A percentile compares a stretch with the other conserved stretches of the same genome.
phyloP scores from a whole-genome alignment of 768 basidiomycete genomes.

The Russula vinacea region DNA sequence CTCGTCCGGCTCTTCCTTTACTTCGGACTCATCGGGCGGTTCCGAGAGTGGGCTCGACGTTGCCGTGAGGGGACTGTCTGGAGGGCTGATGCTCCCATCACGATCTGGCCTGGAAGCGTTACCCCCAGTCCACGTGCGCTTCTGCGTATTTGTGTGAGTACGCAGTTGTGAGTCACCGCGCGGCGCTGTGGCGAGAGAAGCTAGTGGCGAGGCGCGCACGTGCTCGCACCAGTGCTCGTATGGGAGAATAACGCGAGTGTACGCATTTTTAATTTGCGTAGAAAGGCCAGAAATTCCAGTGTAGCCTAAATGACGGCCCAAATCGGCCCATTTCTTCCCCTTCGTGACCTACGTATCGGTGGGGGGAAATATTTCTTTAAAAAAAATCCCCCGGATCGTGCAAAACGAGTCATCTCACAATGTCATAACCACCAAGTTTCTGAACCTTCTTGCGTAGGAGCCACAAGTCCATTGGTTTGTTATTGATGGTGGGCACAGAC shows the following conservation, averaged over 20 bases:
- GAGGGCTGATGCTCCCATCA: slow-evolving; percentile 45
- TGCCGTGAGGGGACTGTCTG: slow-evolving; percentile 71
- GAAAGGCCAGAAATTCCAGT: slow-evolving; percentile 77
- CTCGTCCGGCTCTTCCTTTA: slow-evolving; percentile 51
- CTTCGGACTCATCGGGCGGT: slow-evolving; percentile 72
- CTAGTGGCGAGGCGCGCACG: slow-evolving; percentile 62
- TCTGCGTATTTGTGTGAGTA: slow-evolving; percentile 55
- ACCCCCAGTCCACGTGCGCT: slow-evolving; percentile 36
- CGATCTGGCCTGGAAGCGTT: slow-evolving; percentile 35
- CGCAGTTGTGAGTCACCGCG: slow-evolving; percentile 42
- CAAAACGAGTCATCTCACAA: slow-evolving; percentile 49
- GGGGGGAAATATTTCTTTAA: background rate
- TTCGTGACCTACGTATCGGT: slow-evolving; percentile 63
- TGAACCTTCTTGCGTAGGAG: slow-evolving; percentile 88
- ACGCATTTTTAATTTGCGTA: slow-evolving; percentile 86
- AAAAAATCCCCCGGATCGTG: background rate
- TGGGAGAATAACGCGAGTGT: slow-evolving; percentile 88
- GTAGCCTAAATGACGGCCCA: slow-evolving; percentile 82
- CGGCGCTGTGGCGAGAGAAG: slow-evolving; percentile 31
- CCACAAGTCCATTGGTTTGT: slow-evolving; percentile 92
- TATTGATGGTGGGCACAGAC: slow-evolving; percentile 90
- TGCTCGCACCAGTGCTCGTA: slow-evolving; percentile 87
- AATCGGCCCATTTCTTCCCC: slow-evolving; percentile 82
- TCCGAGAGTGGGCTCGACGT: slow-evolving; percentile 78
- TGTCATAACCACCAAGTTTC: slow-evolving; percentile 81